These are phyloP conservation scores for Candida boleticola DNA, from an alignment of 805 yeast genomes.

Conservation along the genomic window DNA sequence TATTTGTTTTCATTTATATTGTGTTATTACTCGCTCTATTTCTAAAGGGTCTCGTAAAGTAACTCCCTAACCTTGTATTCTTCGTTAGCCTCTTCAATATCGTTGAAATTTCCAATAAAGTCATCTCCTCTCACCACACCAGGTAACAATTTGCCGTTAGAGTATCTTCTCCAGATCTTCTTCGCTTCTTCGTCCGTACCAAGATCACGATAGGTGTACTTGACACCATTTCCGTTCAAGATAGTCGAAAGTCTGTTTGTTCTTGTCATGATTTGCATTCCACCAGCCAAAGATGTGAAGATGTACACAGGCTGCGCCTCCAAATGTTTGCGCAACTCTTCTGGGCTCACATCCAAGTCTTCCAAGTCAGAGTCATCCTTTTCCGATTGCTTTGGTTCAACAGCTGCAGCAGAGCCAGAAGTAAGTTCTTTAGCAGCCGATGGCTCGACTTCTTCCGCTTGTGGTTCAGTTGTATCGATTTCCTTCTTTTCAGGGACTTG, in stretches of 20 bases:
- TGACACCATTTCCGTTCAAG: conserved; percentile 67
- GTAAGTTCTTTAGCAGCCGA: too few relatives aligned
- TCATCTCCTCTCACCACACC: conserved; percentile 83
- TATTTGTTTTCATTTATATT: not conserved
- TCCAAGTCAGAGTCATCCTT: conserved; percentile 15
- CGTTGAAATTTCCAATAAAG: conserved; percentile 81
- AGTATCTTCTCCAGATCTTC: conserved; percentile 74
- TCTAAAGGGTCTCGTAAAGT: conserved; percentile 53
- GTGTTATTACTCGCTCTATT: too few relatives aligned
- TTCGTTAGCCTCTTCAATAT: conserved; percentile 84
- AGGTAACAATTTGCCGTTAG: conserved; percentile 73
- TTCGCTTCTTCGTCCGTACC: conserved; percentile 89
- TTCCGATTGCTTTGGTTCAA: not conserved
- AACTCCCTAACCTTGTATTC: conserved; percentile 62
- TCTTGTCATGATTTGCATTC: conserved; percentile 72
- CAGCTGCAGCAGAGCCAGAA: conserved; percentile 1
- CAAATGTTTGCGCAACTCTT: conserved; percentile 41
- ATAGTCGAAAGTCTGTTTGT: conserved; percentile 77
- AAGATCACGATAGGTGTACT: conserved; percentile 68
- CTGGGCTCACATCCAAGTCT: conserved; percentile 36
- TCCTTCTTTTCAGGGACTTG: conserved; percentile 7
- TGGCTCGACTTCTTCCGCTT: conserved; percentile 1
- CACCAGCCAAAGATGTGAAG: conserved; percentile 86
- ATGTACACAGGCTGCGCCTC: conserved; percentile 64
- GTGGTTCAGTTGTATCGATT: not conserved